Base-by-base conservation (phyloP, 176 grass and related monocot species). In the Elaeis guineensis region DNA sequence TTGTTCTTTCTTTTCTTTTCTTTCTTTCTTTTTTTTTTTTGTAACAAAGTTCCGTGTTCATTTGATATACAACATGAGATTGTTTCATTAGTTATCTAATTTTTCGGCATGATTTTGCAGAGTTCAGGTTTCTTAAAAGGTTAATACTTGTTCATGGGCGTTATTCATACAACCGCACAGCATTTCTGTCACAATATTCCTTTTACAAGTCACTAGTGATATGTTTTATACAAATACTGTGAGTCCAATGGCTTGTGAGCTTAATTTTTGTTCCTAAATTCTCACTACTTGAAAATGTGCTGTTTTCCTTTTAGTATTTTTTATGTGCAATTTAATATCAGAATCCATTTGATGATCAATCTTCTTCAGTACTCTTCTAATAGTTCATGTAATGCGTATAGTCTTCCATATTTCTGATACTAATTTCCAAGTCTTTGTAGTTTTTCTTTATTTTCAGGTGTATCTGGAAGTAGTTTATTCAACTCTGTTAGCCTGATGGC, bases 181-280 rank as follows among this genome's bases (percentile, higher is more conserved):
- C 91, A 63, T 90, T 96, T 79, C 85, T 96, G 57, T 87, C 91
- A 17, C 86, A 96, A 63, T 96, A 96, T 73, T 90, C 86, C 52
- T 86, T 96, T 59, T 96, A 96, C 78, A 96, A 90, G 78, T 96
- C 86, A 50, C 77, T 96, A 53, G 44, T 87, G 57, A 87, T 90
- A 75, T 90, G 91, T 72, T 87, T 96, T 65, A 87, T 90, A 79
- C 91, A 96, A 59, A 90, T 96, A 67, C 70, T 87, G 91, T 96
- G 63, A 90, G 83, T 77, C 64, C 58, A 44, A 44, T 44, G 35
- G 35, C 35, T 44, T 44, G 35, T 44, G 35, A 44, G 35, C 35
- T 12, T 44, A 44, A 44, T 44, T 44, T 44, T 44, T 44, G 35
- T 44, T 44, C 35, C 35, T 9, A 9, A 9, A 35, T 35, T 35